Percentiles rank a stretch among this genome's conserved stretches.
phyloP scores from a whole-genome alignment of 306 rosid species.

The Prunus salicina region DNA sequence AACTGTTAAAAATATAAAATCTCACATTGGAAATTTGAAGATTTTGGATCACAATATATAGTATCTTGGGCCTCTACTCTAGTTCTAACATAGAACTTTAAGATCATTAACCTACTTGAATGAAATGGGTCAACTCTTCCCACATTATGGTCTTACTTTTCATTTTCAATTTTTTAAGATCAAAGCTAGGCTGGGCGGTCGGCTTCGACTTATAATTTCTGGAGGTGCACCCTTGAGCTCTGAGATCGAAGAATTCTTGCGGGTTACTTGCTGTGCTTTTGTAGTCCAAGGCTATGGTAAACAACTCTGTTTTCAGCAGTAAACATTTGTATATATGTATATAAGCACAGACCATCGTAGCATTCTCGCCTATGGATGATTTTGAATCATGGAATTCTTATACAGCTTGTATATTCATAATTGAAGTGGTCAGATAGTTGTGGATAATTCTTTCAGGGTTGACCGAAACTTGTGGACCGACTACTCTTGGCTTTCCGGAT shows the following conservation, averaged over 20 bases:
- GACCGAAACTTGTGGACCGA: conserved; percentile 86
- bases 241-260: conserved; percentile 86
- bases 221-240: conserved; percentile 91
- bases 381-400: no score
- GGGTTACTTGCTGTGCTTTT: conserved; percentile 71
- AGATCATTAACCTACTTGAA: neutral
- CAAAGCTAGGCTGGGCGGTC: conserved; percentile 74
- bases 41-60: no score
- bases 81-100: no score
- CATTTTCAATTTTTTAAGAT: conserved; percentile 31
- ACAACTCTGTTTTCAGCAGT: neutral
- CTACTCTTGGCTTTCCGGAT: conserved; percentile 61
- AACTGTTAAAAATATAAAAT: no score
- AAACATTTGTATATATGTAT: neutral
- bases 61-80: no score
- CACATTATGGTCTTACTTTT: conserved; percentile 5
- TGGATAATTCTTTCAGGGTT: conserved; percentile 54
- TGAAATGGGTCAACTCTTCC: neutral
- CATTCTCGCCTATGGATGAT: no score
- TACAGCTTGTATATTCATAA: neutral
- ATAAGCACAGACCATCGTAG: no score
- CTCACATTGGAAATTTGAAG: no score
- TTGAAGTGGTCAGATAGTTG: neutral
- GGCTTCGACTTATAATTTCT: conserved; percentile 61
- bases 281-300: conserved; percentile 84